Conservation (phyloP, 441 rosid species). For the Croton setiger region DNA sequence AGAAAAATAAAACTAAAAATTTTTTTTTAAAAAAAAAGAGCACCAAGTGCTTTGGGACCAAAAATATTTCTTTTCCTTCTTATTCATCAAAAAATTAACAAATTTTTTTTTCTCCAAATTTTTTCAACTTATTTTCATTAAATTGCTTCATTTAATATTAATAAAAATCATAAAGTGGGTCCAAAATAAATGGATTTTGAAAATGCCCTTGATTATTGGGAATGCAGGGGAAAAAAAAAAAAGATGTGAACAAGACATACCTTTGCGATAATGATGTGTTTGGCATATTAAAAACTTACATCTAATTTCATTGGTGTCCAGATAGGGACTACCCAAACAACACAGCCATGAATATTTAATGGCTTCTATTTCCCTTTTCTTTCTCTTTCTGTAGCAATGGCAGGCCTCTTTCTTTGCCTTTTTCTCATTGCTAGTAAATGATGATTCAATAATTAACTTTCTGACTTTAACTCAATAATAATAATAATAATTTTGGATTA, state of each 20-base stretch:
- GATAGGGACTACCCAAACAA: slow-evolving; percentile 34
- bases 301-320: slow-evolving; percentile 27
- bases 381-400: background rate
- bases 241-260: background rate
- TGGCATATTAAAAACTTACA: slow-evolving; percentile 25
- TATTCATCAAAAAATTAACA: too few species aligned
- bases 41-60: too few species aligned
- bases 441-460: slow-evolving; percentile 9
- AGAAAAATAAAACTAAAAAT: too few species aligned
- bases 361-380: slow-evolving; percentile 14
- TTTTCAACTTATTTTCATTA: background rate
- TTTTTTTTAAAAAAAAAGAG: too few species aligned
- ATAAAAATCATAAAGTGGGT: too few species aligned
- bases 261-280: slow-evolving; percentile 20
- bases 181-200: too few species aligned
- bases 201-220: too few species aligned
- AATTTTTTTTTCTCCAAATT: background rate
- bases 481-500: background rate
- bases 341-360: slow-evolving; percentile 20
- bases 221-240: background rate
- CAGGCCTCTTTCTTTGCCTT: slow-evolving; percentile 12
- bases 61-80: too few species aligned
- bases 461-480: background rate
- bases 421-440: slow-evolving; percentile 4
- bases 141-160: too few species aligned